phyloP scores from a whole-genome alignment of 441 rosid species.

The Populus hybrid region DNA sequence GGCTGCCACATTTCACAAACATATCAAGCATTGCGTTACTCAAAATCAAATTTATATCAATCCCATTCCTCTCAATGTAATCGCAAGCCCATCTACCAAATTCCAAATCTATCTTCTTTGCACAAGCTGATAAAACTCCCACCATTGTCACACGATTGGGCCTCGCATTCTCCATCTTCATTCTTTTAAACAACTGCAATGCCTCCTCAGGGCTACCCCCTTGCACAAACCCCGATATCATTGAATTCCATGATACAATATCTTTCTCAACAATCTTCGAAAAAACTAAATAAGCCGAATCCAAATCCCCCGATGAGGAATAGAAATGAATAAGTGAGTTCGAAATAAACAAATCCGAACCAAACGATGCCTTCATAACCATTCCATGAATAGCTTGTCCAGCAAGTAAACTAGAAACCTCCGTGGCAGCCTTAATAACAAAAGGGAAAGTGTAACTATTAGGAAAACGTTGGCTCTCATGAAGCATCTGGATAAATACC shows the following conservation, averaged over 20 bases:
- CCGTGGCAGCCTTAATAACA: conserved; percentile 56
- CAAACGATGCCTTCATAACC: conserved; percentile 47
- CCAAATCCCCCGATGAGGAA: conserved; percentile 49
- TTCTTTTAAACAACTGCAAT: conserved; percentile 42
- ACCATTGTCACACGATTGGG: conserved; percentile 61
- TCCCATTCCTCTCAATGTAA: conserved; percentile 39
- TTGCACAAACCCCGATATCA: conserved; percentile 55
- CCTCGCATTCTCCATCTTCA: conserved; percentile 47
- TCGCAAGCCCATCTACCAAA: conserved; percentile 50
- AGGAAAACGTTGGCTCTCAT: conserved; percentile 37
- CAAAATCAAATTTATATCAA: conserved; percentile 45
- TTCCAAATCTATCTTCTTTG: conserved; percentile 46
- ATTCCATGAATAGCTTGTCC: conserved; percentile 59
- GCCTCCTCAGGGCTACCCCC: conserved; percentile 52
- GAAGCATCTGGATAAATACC: conserved; percentile 46
- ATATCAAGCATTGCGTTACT: conserved; percentile 66
- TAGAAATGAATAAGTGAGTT: conserved; percentile 62
- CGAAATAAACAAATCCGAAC: conserved; percentile 42
- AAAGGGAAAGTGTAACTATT: conserved; percentile 69
- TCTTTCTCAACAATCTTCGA: conserved; percentile 43
- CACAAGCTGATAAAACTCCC: conserved; percentile 56
- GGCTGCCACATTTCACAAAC: conserved; percentile 64
- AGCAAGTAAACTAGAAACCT: conserved; percentile 26
- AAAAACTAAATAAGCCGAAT: conserved; percentile 51
- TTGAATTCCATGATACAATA: conserved; percentile 71